Base-by-base conservation (phyloP, 768 basidiomycete genomes). In the Mycena polygramma region DNA sequence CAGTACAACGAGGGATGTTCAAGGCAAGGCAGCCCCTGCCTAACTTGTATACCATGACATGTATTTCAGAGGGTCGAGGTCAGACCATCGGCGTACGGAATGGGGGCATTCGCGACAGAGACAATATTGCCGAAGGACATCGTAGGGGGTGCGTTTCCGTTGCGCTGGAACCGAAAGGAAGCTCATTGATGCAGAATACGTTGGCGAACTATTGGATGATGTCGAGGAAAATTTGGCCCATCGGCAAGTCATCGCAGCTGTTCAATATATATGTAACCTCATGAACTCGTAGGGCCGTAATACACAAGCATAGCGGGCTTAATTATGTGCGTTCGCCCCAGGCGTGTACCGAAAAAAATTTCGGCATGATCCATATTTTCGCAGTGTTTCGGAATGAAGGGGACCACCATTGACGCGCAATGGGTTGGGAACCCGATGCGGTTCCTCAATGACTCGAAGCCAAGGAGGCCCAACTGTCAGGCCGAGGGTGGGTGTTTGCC, bases 401-500 rank as follows among this genome's bases (percentile, higher is more conserved):
- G 10, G 48, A 52, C 54, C 4, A 63, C 36, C 2, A 30, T 66
- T 4, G 70, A 71, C 46, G 64, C 70, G 17, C 46, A 49, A n/a
- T 43, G 45, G 66, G 45, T 61, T 3, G 66, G 66, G 4, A 68
- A 68, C 24, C 58, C 58, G 17, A 60, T 51, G 8, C 66, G 66
- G 1, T 66, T 66, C 22, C 46, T 66, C 5, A 66, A 66, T 48
- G 65, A 66, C 35, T 51, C 65, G 20, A 68, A 43, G 41, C 66
- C 66, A 5, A n/a, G 22, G 8, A 17, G 5, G 5, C 53, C 53
- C 7, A 69, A 64, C 45, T 69, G 68, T 39, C 24, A 2, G 2
- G 43, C 68, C 10, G 13, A 43, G 17, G 10, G 41, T 43, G 13
- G 17, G 41, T 43, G 41, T 13, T 43, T 17, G 10, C 13, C 13